phyloP scores from a whole-genome alignment of 306 rosid species.

The Bauhinia variegata region DNA sequence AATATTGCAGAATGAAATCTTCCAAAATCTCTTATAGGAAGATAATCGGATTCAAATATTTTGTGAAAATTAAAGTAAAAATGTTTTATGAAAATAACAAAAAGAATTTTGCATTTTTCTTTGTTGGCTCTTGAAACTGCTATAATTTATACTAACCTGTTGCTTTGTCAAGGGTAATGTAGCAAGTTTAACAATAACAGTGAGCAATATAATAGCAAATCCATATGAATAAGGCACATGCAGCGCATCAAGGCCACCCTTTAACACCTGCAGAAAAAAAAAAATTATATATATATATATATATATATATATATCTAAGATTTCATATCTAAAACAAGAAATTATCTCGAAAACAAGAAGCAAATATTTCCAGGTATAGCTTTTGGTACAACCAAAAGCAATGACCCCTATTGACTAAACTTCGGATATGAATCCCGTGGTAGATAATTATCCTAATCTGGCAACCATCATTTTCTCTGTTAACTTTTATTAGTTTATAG shows the following conservation, averaged over 20 bases:
- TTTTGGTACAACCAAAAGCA: slow-evolving; percentile 1
- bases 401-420: not conserved
- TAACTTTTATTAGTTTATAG: slow-evolving; percentile 9
- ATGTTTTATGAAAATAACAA: slow-evolving; percentile 24
- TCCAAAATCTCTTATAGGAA: slow-evolving; percentile 11
- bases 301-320: no score
- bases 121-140: slow-evolving; percentile 15
- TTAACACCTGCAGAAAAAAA: slow-evolving; percentile 63
- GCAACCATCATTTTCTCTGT: not conserved
- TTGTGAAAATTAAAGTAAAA: not conserved
- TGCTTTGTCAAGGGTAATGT: slow-evolving; percentile 94
- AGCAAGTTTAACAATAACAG: slow-evolving; percentile 73
- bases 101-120: not conserved
- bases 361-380: slow-evolving; percentile 12
- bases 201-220: slow-evolving; percentile 92
- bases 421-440: not conserved
- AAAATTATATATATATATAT: no score
- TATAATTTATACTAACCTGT: slow-evolving; percentile 60
- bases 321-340: slow-evolving; percentile 8
- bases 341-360: no score
- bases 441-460: not conserved
- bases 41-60: not conserved
- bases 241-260: slow-evolving; percentile 77
- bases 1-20: slow-evolving; percentile 21
- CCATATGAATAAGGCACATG: slow-evolving; percentile 94